These are phyloP conservation scores for Linaria vulgaris DNA, from an alignment of 257 asterid genomes.

Conservation along the genomic window DNA sequence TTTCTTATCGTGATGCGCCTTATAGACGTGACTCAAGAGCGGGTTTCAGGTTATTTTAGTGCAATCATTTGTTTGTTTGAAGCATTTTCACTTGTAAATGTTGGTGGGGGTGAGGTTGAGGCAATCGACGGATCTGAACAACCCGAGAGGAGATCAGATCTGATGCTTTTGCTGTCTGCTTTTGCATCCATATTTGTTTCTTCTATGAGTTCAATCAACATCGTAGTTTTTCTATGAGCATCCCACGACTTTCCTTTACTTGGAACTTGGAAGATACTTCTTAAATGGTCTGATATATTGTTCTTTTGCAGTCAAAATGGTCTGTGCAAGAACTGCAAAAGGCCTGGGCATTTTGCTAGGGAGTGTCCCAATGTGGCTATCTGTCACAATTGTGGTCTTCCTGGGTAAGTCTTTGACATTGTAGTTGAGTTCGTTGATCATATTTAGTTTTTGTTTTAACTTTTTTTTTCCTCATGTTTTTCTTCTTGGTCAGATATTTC, in stretches of 20 bases:
- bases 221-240: no score
- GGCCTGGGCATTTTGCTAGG: conserved; percentile 97
- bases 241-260: conserved; percentile 5
- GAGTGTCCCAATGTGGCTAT: conserved; percentile 93
- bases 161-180: conserved; percentile 16
- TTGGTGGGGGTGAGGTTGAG: conserved; percentile 39
- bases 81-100: conserved; percentile 34
- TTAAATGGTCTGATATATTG: conserved; percentile 13
- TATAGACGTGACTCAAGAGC: conserved; percentile 78
- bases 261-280: conserved; percentile 17
- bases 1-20: conserved; percentile 92
- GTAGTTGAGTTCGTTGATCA: conserved; percentile 3
- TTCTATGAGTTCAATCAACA: no score
- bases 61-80: conserved; percentile 42
- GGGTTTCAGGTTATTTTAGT: conserved; percentile 89
- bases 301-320: conserved; percentile 60
- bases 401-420: conserved; percentile 67
- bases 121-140: conserved; percentile 33
- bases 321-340: conserved; percentile 92
- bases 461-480: background rate
- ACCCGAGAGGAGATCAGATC: conserved; percentile 28
- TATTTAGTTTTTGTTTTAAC: background rate
- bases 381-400: conserved; percentile 98
- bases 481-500: background rate
- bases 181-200: no score